Conservation (phyloP, 2,329 filamentous ascomycete species). For the Paraphoma sp. region DNA sequence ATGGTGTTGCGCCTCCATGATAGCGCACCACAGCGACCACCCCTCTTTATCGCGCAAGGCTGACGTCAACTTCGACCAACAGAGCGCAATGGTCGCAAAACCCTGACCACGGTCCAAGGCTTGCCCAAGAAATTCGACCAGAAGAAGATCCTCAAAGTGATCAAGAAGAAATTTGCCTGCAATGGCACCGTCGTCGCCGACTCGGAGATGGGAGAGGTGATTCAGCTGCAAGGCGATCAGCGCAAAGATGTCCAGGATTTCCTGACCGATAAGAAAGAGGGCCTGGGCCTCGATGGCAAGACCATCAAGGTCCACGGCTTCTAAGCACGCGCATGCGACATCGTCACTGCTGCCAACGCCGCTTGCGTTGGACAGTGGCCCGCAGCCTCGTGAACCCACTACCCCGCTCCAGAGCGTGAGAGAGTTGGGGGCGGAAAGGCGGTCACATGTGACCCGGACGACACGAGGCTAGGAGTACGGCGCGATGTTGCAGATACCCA, state of each 20-base stretch:
- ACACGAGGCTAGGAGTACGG: slow-evolving; percentile 24
- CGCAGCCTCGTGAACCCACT: slow-evolving; percentile 2
- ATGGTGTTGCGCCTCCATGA: too few species aligned
- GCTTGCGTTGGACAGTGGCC: background rate
- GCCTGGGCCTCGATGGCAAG: slow-evolving; percentile 91
- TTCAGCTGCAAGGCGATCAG: slow-evolving; percentile 98
- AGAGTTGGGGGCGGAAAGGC: background rate
- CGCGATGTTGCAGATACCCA: slow-evolving; percentile 27
- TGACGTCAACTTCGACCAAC: slow-evolving; percentile 49
- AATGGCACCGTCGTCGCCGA: slow-evolving; percentile 99
- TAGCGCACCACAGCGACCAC: background rate
- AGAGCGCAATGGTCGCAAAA: slow-evolving; percentile 99
- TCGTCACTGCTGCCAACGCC: slow-evolving; percentile 9
- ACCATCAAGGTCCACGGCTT: slow-evolving; percentile 81
- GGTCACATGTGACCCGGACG: slow-evolving; percentile 5
- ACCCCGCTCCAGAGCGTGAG: slow-evolving; percentile 9
- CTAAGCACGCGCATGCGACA: slow-evolving; percentile 24
- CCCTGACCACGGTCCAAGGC: slow-evolving; percentile 98
- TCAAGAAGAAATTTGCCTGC: slow-evolving; percentile 99
- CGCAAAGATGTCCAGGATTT: slow-evolving; percentile 99
- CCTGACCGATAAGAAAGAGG: slow-evolving; percentile 92
- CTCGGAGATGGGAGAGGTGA: slow-evolving; percentile 97
- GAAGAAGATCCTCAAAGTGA: slow-evolving; percentile 99
- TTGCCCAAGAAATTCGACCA: slow-evolving; percentile 98
- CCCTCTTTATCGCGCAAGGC: slow-evolving; percentile 29